Evolutionary conservation across 78 protist species (phyloP), one percentile per base, ranked within the genome.

Genomic region (Polysphondylium violaceum): DNA sequence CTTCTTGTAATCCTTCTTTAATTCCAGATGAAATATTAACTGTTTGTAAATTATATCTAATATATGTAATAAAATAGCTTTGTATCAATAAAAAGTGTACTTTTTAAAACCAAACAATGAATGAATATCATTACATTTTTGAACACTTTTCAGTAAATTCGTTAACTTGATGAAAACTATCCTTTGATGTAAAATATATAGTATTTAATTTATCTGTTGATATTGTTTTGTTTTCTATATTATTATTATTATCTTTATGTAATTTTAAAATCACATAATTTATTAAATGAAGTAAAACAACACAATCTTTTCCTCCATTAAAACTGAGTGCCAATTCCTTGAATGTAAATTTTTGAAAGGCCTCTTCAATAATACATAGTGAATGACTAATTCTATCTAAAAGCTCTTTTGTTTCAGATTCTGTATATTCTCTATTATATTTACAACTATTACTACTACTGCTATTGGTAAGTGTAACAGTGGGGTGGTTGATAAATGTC

Each of bases 291-390:
- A 92, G 58, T 65, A 92, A 51, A 19, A 92, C 86, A 29, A 76
- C 69, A 71, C 95, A 92, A 73, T 92, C 95, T n/a, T 92, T 92
- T 67, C 95, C 95, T 25, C 95, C 95, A 73, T 92, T 92, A 60
- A 92, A 92, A 71, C 92, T 72, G 11, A 92, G n/a, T 41, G 91
- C 68, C 12, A 86, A 60, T 16, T 86, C 81, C 14, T 71, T 43
- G 25, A 65, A 65, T 25, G 33, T 40, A 40, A 29, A 76, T 44
- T 41, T 25, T 21, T 41, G 25, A 3, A 47, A 71, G 23, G 77
- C 77, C 2, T 9, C 29, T 29, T 50, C 61, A 31, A 71, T 71
- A 71, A 51, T 71, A 19, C 27, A 50, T 31, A 71, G 43, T 29
- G 77, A 71, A 41, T 71, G 33, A 21, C 14, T 27, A 23, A 41